These are phyloP conservation scores for Mycena sp. DNA, from an alignment of 1,284 basidiomycete genomes.

Conservation along the genomic window DNA sequence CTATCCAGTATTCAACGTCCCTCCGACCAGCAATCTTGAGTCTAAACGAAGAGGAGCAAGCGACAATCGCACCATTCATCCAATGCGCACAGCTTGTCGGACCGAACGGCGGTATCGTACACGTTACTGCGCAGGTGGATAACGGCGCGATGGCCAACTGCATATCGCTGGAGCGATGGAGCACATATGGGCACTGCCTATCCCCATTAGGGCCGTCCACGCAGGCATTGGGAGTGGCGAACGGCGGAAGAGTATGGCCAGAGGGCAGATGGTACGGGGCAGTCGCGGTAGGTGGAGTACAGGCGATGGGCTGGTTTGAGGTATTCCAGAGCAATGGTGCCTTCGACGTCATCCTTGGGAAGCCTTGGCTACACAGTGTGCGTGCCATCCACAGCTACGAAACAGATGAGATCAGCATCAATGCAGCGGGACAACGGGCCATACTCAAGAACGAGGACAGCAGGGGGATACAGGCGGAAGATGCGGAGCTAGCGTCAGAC, in stretches of 20 bases:
- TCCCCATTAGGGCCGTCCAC: neutral
- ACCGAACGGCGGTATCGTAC: neutral
- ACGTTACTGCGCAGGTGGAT: slow-evolving; percentile 1
- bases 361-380: slow-evolving; percentile 21
- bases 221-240: neutral
- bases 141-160: slow-evolving; percentile 2
- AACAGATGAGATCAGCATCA: slow-evolving; percentile 15
- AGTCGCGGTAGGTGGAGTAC: slow-evolving; percentile 6
- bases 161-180: neutral
- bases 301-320: slow-evolving; percentile 10
- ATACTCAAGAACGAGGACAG: slow-evolving; percentile 9
- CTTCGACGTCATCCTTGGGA: slow-evolving; percentile 20
- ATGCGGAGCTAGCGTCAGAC: neutral
- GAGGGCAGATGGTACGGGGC: neutral
- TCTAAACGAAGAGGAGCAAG: neutral
- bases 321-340: slow-evolving; percentile 13
- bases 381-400: slow-evolving; percentile 20
- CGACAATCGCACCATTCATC: slow-evolving; percentile 5
- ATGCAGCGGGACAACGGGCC: neutral
- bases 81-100: slow-evolving; percentile 13
- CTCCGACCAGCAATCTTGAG: neutral
- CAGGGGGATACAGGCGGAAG: neutral
- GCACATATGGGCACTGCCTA: neutral
- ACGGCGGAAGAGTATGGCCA: neutral
- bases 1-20: too few species aligned